These are phyloP conservation scores for Vanrija humicola DNA, from an alignment of 1,284 basidiomycete genomes.

Conservation along the genomic window DNA sequence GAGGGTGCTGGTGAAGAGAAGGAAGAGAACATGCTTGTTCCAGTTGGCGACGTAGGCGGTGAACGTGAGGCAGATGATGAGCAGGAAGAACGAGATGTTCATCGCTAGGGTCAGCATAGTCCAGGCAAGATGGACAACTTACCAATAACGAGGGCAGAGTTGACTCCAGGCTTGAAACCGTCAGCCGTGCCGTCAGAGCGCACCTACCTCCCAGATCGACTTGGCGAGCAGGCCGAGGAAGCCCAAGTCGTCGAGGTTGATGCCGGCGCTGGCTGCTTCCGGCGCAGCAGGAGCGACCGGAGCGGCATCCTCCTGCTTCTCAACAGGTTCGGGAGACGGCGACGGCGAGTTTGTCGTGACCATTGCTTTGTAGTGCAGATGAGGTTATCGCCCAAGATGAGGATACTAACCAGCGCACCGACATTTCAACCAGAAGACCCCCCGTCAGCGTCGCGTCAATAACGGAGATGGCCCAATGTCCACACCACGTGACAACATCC, in stretches of 20 bases:
- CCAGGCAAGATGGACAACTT: not conserved
- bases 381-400: not conserved
- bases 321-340: conserved; percentile 6
- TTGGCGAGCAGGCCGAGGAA: conserved; percentile 38
- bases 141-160: conserved; percentile 41
- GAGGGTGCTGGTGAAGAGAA: conserved; percentile 30
- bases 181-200: not conserved
- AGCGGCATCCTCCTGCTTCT: not conserved
- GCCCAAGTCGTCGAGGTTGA: conserved; percentile 18
- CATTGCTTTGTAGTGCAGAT: conserved; percentile 4
- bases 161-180: conserved; percentile 38
- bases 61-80: conserved; percentile 40
- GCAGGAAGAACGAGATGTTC: conserved; percentile 47
- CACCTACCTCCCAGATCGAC: conserved; percentile 44
- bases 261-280: not conserved
- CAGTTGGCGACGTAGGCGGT: conserved; percentile 40
- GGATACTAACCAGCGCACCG: no score
- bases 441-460: not conserved
- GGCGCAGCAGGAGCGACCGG: not conserved
- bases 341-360: conserved; percentile 18
- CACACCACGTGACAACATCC: conserved; percentile 7
- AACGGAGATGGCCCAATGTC: conserved; percentile 8
- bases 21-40: conserved; percentile 41
- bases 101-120: conserved; percentile 29
- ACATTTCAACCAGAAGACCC: not conserved